Percentiles rank a stretch among this genome's conserved stretches.
Conservation (phyloP, 345 rosid species). For the Draba incana region DNA sequence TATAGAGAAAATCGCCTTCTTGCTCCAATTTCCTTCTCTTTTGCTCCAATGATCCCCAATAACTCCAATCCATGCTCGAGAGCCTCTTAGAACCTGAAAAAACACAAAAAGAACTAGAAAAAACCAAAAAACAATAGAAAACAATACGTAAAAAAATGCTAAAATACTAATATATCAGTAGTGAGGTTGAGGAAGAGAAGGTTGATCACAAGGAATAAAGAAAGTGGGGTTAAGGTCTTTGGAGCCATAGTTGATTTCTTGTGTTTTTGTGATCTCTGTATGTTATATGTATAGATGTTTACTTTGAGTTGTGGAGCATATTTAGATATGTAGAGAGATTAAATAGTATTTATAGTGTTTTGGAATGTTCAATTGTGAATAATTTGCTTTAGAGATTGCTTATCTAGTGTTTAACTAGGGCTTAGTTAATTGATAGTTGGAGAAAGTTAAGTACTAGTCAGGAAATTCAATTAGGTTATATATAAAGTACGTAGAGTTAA, state of each 20-base stretch:
- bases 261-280: neutral
- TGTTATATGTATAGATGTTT: constrained; percentile 7
- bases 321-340: constrained; percentile 9
- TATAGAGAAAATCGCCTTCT: no score
- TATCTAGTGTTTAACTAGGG: neutral
- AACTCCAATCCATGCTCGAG: no score
- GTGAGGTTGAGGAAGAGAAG: constrained; percentile 43
- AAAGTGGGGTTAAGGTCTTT: constrained; percentile 31
- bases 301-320: constrained; percentile 14
- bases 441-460: neutral
- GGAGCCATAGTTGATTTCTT: constrained; percentile 40
- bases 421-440: neutral
- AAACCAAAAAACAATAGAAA: no score
- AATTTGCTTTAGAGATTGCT: constrained; percentile 2
- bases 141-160: no score
- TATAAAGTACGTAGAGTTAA: neutral
- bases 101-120: no score
- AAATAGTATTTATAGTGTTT: constrained; percentile 21
- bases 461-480: neutral
- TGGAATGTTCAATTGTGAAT: neutral
- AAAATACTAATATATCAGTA: no score
- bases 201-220: constrained; percentile 41
- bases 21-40: no score
- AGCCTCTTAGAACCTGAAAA: no score
- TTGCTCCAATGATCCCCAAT: no score